These are phyloP conservation scores for Xylariaceae sp. DNA, from an alignment of 2,329 filamentous ascomycete genomes.

Conservation along the genomic window DNA sequence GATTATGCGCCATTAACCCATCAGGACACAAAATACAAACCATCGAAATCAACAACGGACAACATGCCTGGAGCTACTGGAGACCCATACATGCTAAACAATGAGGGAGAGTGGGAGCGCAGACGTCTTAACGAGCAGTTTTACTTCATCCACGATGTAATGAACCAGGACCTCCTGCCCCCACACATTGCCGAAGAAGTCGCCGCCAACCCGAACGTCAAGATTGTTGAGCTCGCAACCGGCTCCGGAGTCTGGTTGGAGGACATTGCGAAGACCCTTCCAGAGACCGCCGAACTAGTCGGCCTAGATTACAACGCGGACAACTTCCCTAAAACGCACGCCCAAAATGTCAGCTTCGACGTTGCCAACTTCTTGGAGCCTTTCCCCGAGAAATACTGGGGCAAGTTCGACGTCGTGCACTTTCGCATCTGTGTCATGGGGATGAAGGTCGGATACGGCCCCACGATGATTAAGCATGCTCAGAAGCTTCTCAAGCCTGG, in stretches of 20 bases:
- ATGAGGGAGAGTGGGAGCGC: too few relatives aligned
- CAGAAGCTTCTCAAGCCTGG: slow-evolving; percentile 14
- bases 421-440: slow-evolving; percentile 8
- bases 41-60: too few relatives aligned
- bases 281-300: slow-evolving; percentile 12
- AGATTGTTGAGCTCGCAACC: slow-evolving; percentile 14
- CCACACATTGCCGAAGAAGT: slow-evolving; percentile 5
- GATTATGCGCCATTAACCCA: too few relatives aligned
- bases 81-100: too few relatives aligned
- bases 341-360: slow-evolving; percentile 9
- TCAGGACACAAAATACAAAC: too few relatives aligned
- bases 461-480: slow-evolving; percentile 3
- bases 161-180: slow-evolving; percentile 5
- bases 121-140: too few relatives aligned
- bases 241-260: slow-evolving; percentile 16
- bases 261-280: slow-evolving; percentile 11
- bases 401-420: slow-evolving; percentile 13
- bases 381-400: slow-evolving; percentile 8
- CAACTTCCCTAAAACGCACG: slow-evolving; percentile 13
- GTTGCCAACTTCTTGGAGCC: slow-evolving; percentile 12
- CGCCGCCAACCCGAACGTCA: slow-evolving; percentile 5
- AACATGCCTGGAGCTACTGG: too few relatives aligned
- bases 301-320: slow-evolving; percentile 15
- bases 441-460: slow-evolving; percentile 1
- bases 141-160: too few relatives aligned